phyloP scores from a whole-genome alignment of 2,329 filamentous ascomycete species.

The Xylariaceae sp. region DNA sequence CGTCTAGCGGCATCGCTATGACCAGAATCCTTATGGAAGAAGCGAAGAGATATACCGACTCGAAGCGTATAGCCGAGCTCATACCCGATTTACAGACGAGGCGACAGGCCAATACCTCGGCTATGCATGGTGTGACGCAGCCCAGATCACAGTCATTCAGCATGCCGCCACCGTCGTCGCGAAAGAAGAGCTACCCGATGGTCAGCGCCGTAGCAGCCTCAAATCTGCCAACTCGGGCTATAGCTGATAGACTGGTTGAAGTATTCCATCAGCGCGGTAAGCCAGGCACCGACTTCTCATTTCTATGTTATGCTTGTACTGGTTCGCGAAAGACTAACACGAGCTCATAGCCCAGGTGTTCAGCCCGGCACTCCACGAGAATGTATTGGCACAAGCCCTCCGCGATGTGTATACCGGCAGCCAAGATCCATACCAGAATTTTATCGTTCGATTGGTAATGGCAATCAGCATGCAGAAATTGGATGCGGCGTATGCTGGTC shows the following conservation, averaged over 20 bases:
- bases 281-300: conserved; percentile 12
- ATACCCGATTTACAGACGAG: conserved; percentile 68
- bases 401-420: conserved; percentile 76
- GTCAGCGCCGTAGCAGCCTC: conserved; percentile 80
- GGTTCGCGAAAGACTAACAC: conserved; percentile 18
- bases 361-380: conserved; percentile 83
- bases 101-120: conserved; percentile 38
- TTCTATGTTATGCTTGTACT: too few species aligned
- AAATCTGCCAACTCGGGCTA: conserved; percentile 65
- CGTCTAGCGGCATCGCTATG: conserved; percentile 93
- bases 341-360: conserved; percentile 69
- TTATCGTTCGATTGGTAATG: conserved; percentile 84
- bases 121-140: conserved; percentile 1
- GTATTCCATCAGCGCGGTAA: conserved; percentile 80
- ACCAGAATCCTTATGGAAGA: conserved; percentile 93
- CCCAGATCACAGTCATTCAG: conserved; percentile 63
- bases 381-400: conserved; percentile 69
- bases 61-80: conserved; percentile 86
- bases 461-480: conserved; percentile 94
- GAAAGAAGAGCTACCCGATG: conserved; percentile 85
- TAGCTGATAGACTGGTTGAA: conserved; percentile 76
- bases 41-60: conserved; percentile 88
- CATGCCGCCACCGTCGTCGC: conserved; percentile 43
- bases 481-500: conserved; percentile 81
- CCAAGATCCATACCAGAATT: conserved; percentile 77